These are phyloP conservation scores for Microstroma glucosiphilum DNA, from an alignment of 1,284 basidiomycete species.

Conservation along the genomic window DNA sequence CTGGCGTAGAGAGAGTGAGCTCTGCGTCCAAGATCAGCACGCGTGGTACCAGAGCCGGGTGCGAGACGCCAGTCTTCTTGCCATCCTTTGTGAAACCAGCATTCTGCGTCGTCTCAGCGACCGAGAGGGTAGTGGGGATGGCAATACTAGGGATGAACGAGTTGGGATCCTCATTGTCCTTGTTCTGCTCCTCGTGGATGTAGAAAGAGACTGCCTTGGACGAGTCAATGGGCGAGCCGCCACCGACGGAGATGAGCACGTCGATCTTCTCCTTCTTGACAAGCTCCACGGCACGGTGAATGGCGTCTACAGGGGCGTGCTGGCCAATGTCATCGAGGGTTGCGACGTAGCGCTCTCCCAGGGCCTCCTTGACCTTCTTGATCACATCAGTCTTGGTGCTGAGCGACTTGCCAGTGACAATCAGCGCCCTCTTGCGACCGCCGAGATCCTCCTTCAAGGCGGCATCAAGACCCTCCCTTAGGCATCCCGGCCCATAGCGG, in stretches of 20 bases:
- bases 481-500: constrained; percentile 22
- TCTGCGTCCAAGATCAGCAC: constrained; percentile 71
- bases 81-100: constrained; percentile 72
- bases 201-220: constrained; percentile 49
- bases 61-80: constrained; percentile 60
- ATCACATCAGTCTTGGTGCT: constrained; percentile 34
- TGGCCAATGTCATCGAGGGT: constrained; percentile 71
- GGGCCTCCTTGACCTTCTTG: constrained; percentile 16
- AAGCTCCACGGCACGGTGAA: constrained; percentile 56
- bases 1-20: constrained; percentile 66
- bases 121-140: constrained; percentile 73
- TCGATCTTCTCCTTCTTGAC: constrained; percentile 62
- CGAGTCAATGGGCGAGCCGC: constrained; percentile 72
- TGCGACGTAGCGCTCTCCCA: constrained; percentile 25
- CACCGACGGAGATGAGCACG: constrained; percentile 61
- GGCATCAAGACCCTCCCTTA: constrained; percentile 17
- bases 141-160: constrained; percentile 58
- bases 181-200: constrained; percentile 16
- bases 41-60: constrained; percentile 38
- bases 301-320: constrained; percentile 66
- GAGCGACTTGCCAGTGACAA: constrained; percentile 33
- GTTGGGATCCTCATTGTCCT: constrained; percentile 52
- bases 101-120: constrained; percentile 62
- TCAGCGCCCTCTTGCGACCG: constrained; percentile 25
- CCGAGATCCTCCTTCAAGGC: constrained; percentile 17